phyloP scores from a whole-genome alignment of 2,329 filamentous ascomycete genomes.

The Coniochaeta hoffmannii region DNA sequence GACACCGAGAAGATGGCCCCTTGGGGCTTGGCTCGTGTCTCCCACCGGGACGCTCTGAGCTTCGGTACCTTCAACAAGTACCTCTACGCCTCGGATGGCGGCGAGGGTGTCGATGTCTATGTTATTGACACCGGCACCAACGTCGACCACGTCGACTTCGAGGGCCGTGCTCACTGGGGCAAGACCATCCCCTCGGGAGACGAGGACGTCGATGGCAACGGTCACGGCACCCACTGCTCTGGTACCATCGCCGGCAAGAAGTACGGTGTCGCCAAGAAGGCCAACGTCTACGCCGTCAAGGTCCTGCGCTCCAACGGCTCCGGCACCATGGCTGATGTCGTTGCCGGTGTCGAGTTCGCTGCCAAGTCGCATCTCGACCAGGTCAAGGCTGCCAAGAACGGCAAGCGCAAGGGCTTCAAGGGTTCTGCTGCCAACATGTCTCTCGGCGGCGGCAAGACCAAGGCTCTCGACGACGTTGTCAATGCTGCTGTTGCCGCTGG shows the following conservation, averaged over 20 bases:
- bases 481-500: conserved; percentile 89
- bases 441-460: conserved; percentile 94
- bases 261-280: conserved; percentile 99
- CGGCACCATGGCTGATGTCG: conserved; percentile 96
- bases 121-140: conserved; percentile 98
- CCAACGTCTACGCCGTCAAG: conserved; percentile 94
- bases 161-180: conserved; percentile 91
- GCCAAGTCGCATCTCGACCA: conserved; percentile 72
- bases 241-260: conserved; percentile 97
- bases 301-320: conserved; percentile 96
- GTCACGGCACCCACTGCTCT: conserved; percentile 98
- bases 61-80: conserved; percentile 99
- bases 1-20: conserved; percentile 84
- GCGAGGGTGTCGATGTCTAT: conserved; percentile 97
- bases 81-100: conserved; percentile 80
- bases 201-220: conserved; percentile 87
- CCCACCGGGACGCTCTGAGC: conserved; percentile 77
- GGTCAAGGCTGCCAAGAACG: conserved; percentile 70
- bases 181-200: conserved; percentile 88
- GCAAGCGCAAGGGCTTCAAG: conserved; percentile 96
- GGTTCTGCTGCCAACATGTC: conserved; percentile 99
- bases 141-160: conserved; percentile 89
- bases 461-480: conserved; percentile 82
- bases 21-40: conserved; percentile 98
- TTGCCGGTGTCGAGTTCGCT: conserved; percentile 96